Base-by-base conservation (phyloP, 768 basidiomycete genomes). In the Kwoniella europaea region DNA sequence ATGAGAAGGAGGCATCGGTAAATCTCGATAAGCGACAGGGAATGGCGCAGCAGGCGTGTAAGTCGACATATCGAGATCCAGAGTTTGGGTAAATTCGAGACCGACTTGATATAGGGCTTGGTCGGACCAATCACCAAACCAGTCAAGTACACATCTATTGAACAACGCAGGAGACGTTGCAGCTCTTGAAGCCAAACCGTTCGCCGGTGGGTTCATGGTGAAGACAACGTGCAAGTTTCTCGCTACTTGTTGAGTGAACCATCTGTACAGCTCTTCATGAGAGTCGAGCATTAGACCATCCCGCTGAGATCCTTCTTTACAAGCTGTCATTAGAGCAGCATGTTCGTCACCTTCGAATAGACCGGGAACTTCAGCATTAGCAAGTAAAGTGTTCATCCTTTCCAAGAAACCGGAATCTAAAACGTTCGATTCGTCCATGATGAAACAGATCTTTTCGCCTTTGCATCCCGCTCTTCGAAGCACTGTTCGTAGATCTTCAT, bases 291-390 rank as follows among this genome's bases (percentile, higher is more conserved):
- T 98, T 41, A 98, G 86, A 12, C 97, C 97, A 74, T 99, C 97
- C 15, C 97, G 90, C 80, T 98, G 95, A n/a, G 97, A 97, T 5
- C 97, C 97, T 84, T 98, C 97, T 82, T 97, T 98, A 86, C 97
- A 98, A 1, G 97, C 94, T 4, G 97, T 98, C 95, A 98, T 98
- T 68, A 99, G 86, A 62, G 95, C 93, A 20, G 96, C 90, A 82
- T 98, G 91, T 82, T 99, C 97, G 78, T 99, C 97, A n/a, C 97
- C 97, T 84, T 99, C 97, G 82, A 99, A 99, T n/a, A 99, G 88
- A 84, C 97, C 97, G 0, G 97, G 97, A n/a, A 99, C 95, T 83
- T 99, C 97, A n/a, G 97, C 97, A 78, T 99, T 99, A 52, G 97
- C 97, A 16, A 99, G 88, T 15, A 99, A 88, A 0, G 97, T 99